Evolutionary conservation across 1,284 basidiomycete genomes (phyloP).

Genomic region (Cerioporus squamosus): DNA sequence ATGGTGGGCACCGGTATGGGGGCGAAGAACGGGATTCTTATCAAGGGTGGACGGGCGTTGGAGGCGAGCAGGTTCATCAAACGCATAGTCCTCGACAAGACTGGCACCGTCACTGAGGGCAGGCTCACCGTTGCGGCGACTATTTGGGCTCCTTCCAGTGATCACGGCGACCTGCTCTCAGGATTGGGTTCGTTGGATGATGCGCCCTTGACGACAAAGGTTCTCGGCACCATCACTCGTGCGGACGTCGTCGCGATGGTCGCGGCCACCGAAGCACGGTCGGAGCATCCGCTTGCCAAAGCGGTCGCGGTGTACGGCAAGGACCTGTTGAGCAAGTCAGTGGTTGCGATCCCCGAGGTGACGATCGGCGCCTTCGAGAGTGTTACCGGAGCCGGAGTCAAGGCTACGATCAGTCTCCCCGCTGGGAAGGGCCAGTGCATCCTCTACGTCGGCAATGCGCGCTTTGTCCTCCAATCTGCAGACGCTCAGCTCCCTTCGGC

Average conservation of each 20-base stretch:
- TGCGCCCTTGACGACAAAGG: constrained; percentile 51
- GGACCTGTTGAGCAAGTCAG: constrained; percentile 57
- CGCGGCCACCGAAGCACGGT: constrained; percentile 85
- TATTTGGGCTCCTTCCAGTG: constrained; percentile 69
- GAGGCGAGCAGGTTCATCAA: constrained; percentile 89
- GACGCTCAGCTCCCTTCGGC: constrained; percentile 57
- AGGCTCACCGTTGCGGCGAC: constrained; percentile 77
- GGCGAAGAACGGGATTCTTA: constrained; percentile 95
- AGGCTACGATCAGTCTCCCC: constrained; percentile 61
- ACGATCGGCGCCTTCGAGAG: constrained; percentile 79
- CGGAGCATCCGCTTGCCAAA: constrained; percentile 95
- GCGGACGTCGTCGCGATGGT: constrained; percentile 81
- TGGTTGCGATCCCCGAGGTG: constrained; percentile 41
- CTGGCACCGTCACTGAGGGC: constrained; percentile 94
- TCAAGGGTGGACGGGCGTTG: constrained; percentile 95
- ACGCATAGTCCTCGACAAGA: constrained; percentile 94
- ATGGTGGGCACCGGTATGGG: constrained; percentile 99
- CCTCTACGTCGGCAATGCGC: constrained; percentile 77
- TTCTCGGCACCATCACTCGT: constrained; percentile 66
- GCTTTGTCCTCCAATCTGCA: constrained; percentile 64
- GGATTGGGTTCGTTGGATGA: constrained; percentile 30
- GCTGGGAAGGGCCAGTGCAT: constrained; percentile 46
- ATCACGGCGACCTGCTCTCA: constrained; percentile 47
- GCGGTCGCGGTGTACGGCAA: constrained; percentile 87
- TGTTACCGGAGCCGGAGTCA: constrained; percentile 89